Evolutionary conservation across 1,139 yeast genomes (phyloP).

Genomic region (Suhomyces chickasaworum): DNA sequence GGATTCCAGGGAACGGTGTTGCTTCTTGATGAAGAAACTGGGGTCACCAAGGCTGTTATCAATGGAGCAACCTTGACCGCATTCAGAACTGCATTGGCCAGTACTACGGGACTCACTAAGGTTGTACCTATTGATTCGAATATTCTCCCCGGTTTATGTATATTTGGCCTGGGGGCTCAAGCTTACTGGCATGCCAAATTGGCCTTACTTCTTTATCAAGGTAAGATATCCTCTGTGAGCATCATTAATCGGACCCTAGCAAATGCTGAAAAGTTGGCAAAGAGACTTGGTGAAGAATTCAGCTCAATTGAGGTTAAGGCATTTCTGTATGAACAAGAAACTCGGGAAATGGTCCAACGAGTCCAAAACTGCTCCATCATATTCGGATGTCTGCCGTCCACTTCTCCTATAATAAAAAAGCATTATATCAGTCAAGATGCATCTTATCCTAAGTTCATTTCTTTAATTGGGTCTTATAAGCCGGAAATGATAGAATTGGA

Average conservation of each 20-base stretch:
- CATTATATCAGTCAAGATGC: slow-evolving; percentile 35
- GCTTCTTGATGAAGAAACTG: slow-evolving; percentile 52
- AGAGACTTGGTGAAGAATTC: slow-evolving; percentile 29
- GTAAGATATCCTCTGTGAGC: slow-evolving; percentile 38
- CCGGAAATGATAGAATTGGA: slow-evolving; percentile 71
- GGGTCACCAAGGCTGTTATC: slow-evolving; percentile 53
- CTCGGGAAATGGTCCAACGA: slow-evolving; percentile 19
- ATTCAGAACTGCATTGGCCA: slow-evolving; percentile 66
- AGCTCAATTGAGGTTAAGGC: slow-evolving; percentile 24
- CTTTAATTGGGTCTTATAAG: slow-evolving; percentile 68
- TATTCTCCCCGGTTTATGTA: slow-evolving; percentile 34
- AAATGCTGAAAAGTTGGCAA: slow-evolving; percentile 40
- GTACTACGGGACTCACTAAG: slow-evolving; percentile 49
- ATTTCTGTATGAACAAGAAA: slow-evolving; percentile 23
- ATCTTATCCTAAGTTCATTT: slow-evolving; percentile 43
- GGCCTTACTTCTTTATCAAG: slow-evolving; percentile 44
- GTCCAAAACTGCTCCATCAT: slow-evolving; percentile 42
- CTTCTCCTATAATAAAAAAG: slow-evolving; percentile 45
- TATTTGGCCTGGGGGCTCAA: slow-evolving; percentile 69
- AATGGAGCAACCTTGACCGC: slow-evolving; percentile 66
- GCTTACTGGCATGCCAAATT: slow-evolving; percentile 65
- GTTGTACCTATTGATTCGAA: slow-evolving; percentile 27
- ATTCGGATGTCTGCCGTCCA: slow-evolving; percentile 63
- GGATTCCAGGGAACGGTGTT: slow-evolving; percentile 59
- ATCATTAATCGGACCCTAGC: slow-evolving; percentile 49